These are phyloP conservation scores for Heimioporus sp. DNA, from an alignment of 768 basidiomycete species.

Conservation along the genomic window DNA sequence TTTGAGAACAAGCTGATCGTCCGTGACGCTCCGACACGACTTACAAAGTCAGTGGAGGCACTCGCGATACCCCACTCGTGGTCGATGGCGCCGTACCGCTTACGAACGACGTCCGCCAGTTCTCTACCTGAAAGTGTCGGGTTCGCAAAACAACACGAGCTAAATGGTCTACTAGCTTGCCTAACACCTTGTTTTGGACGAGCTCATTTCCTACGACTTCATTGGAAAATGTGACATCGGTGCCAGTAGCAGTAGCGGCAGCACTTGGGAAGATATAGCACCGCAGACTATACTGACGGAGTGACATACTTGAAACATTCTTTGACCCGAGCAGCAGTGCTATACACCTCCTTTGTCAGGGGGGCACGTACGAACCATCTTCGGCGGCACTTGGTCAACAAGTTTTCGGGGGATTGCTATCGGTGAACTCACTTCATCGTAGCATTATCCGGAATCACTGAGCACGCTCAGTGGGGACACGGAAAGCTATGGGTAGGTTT, in stretches of 20 bases:
- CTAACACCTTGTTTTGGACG: constrained; percentile 63
- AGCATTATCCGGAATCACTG: constrained; percentile 83
- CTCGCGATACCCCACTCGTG: constrained; percentile 64
- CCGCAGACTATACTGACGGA: background rate
- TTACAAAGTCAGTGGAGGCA: constrained; percentile 83
- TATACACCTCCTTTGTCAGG: constrained; percentile 56
- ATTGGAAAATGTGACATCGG: constrained; percentile 44
- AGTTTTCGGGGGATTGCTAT: background rate
- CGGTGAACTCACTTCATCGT: constrained; percentile 54
- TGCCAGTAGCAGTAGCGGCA: constrained; percentile 66
- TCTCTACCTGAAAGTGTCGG: constrained; percentile 48
- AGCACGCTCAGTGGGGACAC: background rate
- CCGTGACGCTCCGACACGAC: constrained; percentile 21
- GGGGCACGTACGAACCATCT: constrained; percentile 78
- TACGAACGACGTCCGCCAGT: constrained; percentile 57
- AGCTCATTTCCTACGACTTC: constrained; percentile 49
- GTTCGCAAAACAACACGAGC: background rate
- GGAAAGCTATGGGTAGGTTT: background rate
- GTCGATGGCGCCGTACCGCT: constrained; percentile 61
- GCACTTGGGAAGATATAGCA: constrained; percentile 42
- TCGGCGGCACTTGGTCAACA: background rate
- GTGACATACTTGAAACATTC: constrained; percentile 68
- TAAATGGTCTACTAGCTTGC: constrained; percentile 29
- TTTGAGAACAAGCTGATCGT: background rate
- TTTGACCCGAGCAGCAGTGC: constrained; percentile 55